phyloP scores from a whole-genome alignment of 2,329 filamentous ascomycete genomes.

The Sodiomyces alkalinus region DNA sequence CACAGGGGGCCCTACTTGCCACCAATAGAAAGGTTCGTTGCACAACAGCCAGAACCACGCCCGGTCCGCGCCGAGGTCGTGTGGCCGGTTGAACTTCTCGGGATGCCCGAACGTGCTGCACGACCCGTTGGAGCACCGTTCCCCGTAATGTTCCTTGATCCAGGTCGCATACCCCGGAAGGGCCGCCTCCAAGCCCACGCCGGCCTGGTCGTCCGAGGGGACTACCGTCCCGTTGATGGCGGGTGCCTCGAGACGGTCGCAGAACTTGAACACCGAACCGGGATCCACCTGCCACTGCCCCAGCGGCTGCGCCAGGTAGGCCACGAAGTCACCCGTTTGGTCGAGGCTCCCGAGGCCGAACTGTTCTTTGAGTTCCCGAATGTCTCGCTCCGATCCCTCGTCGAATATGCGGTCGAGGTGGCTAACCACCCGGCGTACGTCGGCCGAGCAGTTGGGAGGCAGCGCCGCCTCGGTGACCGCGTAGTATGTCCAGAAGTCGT shows the following conservation, averaged over 20 bases:
- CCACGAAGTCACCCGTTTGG: conserved; percentile 3
- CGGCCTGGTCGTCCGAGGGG: too few relatives aligned
- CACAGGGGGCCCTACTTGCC: too few relatives aligned
- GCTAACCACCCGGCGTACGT: conserved; percentile 28
- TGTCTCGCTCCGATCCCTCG: conserved; percentile 1
- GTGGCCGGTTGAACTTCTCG: too few relatives aligned
- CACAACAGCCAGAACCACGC: too few relatives aligned
- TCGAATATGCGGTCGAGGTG: conserved; percentile 25
- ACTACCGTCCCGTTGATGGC: conserved; percentile 1
- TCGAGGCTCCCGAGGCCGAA: conserved; percentile 3
- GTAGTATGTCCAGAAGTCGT: conserved; percentile 32
- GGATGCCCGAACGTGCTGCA: too few relatives aligned
- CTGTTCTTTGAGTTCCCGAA: conserved; percentile 4
- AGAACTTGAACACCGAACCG: conserved; percentile 2
- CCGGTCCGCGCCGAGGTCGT: too few relatives aligned
- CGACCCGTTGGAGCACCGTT: too few relatives aligned
- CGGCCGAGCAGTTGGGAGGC: conserved; percentile 23
- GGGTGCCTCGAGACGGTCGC: conserved; percentile 2
- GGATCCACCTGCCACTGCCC: conserved; percentile 1
- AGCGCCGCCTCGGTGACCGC: conserved; percentile 22
- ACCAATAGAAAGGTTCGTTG: too few relatives aligned
- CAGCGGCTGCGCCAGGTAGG: conserved; percentile 2
- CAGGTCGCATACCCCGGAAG: too few relatives aligned
- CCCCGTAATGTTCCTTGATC: too few relatives aligned
- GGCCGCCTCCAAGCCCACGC: too few relatives aligned